Percentiles rank a stretch among this genome's conserved stretches.
Evolutionary conservation across 1,284 basidiomycete species (phyloP).

Genomic region (Ceratobasidium sp.): DNA sequence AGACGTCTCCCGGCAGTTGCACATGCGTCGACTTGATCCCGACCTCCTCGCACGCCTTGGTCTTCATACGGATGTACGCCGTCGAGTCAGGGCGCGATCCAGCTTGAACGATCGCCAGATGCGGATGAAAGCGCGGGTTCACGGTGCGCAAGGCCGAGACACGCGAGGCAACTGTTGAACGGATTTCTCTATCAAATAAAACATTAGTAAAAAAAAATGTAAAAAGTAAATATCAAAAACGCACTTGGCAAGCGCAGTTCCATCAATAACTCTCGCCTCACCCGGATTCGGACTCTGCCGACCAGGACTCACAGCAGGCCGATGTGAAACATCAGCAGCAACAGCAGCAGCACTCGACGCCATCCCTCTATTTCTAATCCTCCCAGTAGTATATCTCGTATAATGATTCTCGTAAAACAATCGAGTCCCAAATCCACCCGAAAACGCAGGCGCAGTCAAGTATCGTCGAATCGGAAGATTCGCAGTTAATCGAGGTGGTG

Average conservation of each 20-base stretch:
- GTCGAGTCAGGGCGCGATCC: slow-evolving; percentile 91
- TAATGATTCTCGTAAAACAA: slow-evolving; percentile 1
- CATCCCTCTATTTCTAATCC: slow-evolving; percentile 10
- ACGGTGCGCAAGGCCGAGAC: slow-evolving; percentile 73
- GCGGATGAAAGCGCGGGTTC: slow-evolving; percentile 88
- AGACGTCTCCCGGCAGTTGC: slow-evolving; percentile 75
- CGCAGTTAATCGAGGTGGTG: background rate
- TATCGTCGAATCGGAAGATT: slow-evolving; percentile 7
- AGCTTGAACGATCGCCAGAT: slow-evolving; percentile 94
- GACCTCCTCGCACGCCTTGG: slow-evolving; percentile 94
- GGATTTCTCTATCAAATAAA: slow-evolving; percentile 61
- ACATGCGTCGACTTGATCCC: slow-evolving; percentile 93
- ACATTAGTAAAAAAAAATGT: slow-evolving; percentile 45
- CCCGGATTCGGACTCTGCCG: background rate
- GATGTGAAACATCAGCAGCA: background rate
- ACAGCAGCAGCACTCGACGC: slow-evolving; percentile 31
- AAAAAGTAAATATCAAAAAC: slow-evolving; percentile 52
- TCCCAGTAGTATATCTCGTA: slow-evolving; percentile 11
- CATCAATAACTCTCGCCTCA: slow-evolving; percentile 80
- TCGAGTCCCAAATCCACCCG: slow-evolving; percentile 23
- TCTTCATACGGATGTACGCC: slow-evolving; percentile 98
- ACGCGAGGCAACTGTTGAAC: slow-evolving; percentile 75
- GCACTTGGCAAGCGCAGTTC: slow-evolving; percentile 89
- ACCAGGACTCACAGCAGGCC: slow-evolving; percentile 1
- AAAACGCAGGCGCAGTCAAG: slow-evolving; percentile 28